phyloP scores from a whole-genome alignment of 257 asterid genomes.

The Gentiana straminea region DNA sequence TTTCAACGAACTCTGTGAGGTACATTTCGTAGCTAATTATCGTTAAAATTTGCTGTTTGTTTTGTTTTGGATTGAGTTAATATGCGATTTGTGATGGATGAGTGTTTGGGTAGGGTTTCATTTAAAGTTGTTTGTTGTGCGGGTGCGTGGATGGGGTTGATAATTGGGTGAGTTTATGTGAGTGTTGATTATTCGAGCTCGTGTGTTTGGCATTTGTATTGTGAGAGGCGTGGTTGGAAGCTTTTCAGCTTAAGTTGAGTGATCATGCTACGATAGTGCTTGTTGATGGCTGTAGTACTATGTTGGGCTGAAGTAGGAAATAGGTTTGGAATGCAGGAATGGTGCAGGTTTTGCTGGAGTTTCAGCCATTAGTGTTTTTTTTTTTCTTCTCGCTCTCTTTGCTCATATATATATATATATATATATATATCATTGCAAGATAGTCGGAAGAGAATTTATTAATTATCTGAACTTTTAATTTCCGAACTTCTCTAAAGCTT shows the following conservation, averaged over 20 bases:
- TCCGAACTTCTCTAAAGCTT: not conserved
- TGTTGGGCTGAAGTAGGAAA: no score
- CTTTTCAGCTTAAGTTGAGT: no score
- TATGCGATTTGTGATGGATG: not conserved
- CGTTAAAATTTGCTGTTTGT: not conserved
- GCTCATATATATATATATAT: not conserved
- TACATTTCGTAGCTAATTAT: constrained; percentile 5
- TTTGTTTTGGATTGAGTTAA: not conserved
- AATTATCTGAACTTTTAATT: not conserved
- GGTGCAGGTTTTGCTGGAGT: no score
- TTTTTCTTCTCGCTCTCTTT: not conserved
- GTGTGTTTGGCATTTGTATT: no score
- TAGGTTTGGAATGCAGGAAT: no score
- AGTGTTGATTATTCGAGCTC: no score
- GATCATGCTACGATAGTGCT: no score
- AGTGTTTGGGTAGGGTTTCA: not conserved
- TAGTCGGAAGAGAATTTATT: not conserved
- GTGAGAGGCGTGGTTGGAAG: no score
- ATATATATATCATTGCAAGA: not conserved
- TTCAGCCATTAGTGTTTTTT: no score
- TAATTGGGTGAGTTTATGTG: not conserved
- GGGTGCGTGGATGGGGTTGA: not conserved
- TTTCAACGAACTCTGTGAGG: constrained; percentile 67
- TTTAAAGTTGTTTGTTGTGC: constrained; percentile 2
- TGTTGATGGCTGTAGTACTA: no score